Base-by-base conservation (phyloP, 176 grass and related monocot genomes). In the Zea luxurians region DNA sequence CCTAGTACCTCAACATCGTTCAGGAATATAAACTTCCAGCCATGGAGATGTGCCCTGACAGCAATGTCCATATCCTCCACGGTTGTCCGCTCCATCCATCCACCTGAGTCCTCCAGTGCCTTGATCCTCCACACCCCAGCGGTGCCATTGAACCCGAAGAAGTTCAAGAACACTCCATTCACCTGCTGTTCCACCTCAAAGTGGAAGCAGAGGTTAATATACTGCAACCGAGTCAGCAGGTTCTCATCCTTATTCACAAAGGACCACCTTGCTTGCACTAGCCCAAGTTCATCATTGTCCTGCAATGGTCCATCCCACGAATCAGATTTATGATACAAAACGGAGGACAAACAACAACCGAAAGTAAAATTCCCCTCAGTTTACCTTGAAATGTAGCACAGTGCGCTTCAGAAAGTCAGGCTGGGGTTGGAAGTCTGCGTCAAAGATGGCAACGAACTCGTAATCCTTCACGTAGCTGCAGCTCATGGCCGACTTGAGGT, bases 1-100 rank as follows among this genome's bases (percentile, higher is more conserved):
- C 3, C 13, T 15, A 74, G 41, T 91, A 96, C 96, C 92, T 99
- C 96, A 1, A 99, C 86, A 18, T 99, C 96, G 78, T 99, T 99
- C 4, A 99, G 86, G 71, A 93, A 99, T 71, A 93, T 60, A 45
- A 99, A 99, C 41, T 96, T 99, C 96, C 96, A 99, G 54, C 96
- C 96, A 20, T 89, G 84, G 13, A 99, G 90, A 34, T 99, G 96
- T 0, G 96, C 96, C 15, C 96, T 82, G 60, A 99, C 96, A 0
- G 96, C 96, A 70, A 99, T 99, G 75, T 99, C 96, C 96, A 99
- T 99, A 68, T 99, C 96, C 78, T 99, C 96, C 17, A 99, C 96
- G 0, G 96, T 99, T 15, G 96, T 99, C 15, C 96, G 89, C 50
- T 99, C 96, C 90, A 99, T 83, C 96, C 96, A 99, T 7, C 96